Evolutionary conservation across 306 rosid genomes (phyloP), one percentile per base, ranked within the genome.

Genomic region (Medicago arabica): DNA sequence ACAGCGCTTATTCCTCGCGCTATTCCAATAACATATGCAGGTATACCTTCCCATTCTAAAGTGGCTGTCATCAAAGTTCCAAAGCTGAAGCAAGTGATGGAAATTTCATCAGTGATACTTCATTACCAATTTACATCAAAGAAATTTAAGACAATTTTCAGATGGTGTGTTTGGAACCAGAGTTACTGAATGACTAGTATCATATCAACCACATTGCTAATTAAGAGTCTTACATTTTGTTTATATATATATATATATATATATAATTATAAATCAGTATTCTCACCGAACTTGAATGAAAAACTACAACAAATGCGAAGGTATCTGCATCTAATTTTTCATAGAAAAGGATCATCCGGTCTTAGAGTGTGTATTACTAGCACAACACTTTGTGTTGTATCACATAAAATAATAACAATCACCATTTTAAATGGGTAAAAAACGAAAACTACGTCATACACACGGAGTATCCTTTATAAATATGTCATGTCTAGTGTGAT

Each of bases 31-130:
- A 87, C 77, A 77, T 81, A 92, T 58, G 91, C 91, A 36, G 96
- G 92, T 74, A 92, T 88, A 8, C 98, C 96, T 82, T 89, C 78
- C 98, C 96, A 92, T 84, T 95, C 89, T 70, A 95, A 81, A 60
- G 89, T 69, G 7, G 98, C 98, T 63, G 97, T 90, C 98, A 95
- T 95, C 83, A 95, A 79, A 53, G 96, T 90, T 74, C 97, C 97
- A 81, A 91, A 94, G 85, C 96, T 94, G 88, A 39, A 66, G 47
- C 72, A 76, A 78, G 55, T 10, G 38, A 50, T 68, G 19, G 67
- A 55, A 68, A 53, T 44, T 80, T 80, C 41, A 71, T 68, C 53
- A 74, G 75, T 64, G 41, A 68, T 55, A 21, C 74, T 74, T 39
- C 40, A 61, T 28, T 4, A 7, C 38, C 21, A 75, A 40, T n/a